Evolutionary conservation across 2,329 filamentous ascomycete genomes (phyloP), one percentile per base, ranked within the genome.

Genomic region (Nemania sp.): DNA sequence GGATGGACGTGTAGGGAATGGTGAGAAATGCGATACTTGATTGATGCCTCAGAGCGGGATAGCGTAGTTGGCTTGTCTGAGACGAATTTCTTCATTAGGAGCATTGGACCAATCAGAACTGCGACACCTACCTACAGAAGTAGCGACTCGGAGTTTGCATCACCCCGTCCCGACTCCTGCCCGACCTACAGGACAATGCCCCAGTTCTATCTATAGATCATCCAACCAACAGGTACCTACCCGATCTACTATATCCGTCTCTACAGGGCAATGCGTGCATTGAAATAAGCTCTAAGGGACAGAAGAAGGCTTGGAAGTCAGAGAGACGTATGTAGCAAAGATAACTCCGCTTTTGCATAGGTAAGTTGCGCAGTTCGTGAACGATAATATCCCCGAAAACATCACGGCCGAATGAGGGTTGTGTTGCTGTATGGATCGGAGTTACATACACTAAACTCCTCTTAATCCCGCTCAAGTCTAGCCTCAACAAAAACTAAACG

Each of bases 131-230:
- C n/a, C n/a, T n/a, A n/a, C n/a, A n/a, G n/a, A n/a, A n/a, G n/a
- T 43, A 27, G 51, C 1, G 22, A 8, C 26, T 61, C 67, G 67
- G 67, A 59, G 57, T 64, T 62, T 62, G 56, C 32, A 66, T 70
- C 68, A 18, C 54, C 62, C 68, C 66, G 68, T 38, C 41, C 68
- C 62, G 68, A 47, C 57, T 38, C 68, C 66, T 65, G 29, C 41
- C 68, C 62, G 68, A 47, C 57, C 29, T n/a, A 8, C 49, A 52
- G 11, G 38, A 41, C 38, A 24, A 29, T 11, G 38, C 55, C 24
- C 45, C 35, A 55, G 49, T 59, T 43, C 32, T 51, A 52, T 22
- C 29, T 38, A 55, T 47, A 59, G 38, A 41, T 6, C 7, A 41
- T 6, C 7, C 38, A 35, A 8, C 1, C 32, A 35, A 35, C 32